Conservation (phyloP, 1,139 yeast species). For the Lodderomyces metapsilosis region DNA sequence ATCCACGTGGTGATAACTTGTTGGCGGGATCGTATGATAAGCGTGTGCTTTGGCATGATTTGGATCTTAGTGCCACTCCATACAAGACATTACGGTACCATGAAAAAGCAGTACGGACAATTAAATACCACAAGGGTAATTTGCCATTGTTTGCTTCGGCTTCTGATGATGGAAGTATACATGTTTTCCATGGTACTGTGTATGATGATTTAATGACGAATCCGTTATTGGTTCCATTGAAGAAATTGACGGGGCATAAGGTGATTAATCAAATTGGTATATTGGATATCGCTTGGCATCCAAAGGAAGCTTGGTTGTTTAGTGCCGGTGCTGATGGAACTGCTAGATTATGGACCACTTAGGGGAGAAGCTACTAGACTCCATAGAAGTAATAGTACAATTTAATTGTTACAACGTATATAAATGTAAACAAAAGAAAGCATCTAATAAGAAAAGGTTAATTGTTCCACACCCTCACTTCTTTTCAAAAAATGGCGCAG, state of each 20-base stretch:
- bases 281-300: constrained; percentile 92
- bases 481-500: constrained; percentile 5
- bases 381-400: not conserved
- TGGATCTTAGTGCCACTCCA: constrained; percentile 86
- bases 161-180: constrained; percentile 92
- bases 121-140: constrained; percentile 78
- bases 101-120: constrained; percentile 88
- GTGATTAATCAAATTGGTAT: constrained; percentile 81
- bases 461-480: constrained; percentile 10
- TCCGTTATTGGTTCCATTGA: constrained; percentile 93
- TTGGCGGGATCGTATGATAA: constrained; percentile 92
- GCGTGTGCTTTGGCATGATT: constrained; percentile 95
- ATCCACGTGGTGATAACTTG: constrained; percentile 94
- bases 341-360: constrained; percentile 94
- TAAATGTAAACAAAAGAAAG: not conserved
- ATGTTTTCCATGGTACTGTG: constrained; percentile 95
- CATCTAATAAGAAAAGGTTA: no score
- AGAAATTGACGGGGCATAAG: constrained; percentile 92
- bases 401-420: constrained; percentile 1
- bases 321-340: constrained; percentile 98
- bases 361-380: constrained; percentile 8
- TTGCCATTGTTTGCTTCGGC: constrained; percentile 93
- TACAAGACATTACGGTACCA: constrained; percentile 95
- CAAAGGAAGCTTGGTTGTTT: constrained; percentile 97
- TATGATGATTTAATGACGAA: constrained; percentile 95